Evolutionary conservation across 2,329 filamentous ascomycete genomes (phyloP).

Genomic region (Emergomyces pasteurianus): DNA sequence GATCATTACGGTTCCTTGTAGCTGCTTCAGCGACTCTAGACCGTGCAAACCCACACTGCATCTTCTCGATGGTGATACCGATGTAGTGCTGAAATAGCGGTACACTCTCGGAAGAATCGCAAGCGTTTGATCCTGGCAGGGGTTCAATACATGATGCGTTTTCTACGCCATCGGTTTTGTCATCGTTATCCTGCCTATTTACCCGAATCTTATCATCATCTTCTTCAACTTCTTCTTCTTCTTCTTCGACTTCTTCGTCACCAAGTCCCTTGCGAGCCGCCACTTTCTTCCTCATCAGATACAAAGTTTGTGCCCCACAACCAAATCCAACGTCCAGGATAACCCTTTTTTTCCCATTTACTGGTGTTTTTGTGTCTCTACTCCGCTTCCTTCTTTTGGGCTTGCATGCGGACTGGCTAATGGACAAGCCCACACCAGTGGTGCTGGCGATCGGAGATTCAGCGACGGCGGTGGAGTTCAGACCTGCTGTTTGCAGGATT

Average conservation of each 20-base stretch:
- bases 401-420: not conserved
- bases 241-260: too few relatives aligned
- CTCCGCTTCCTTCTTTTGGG: not conserved
- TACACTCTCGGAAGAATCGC: not conserved
- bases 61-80: conserved; percentile 40
- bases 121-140: not conserved
- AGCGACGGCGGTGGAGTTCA: not conserved
- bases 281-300: conserved; percentile 24
- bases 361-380: not conserved
- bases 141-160: not conserved
- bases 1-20: not conserved
- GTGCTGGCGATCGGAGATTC: not conserved
- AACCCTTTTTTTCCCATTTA: conserved; percentile 4
- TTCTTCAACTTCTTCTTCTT: too few relatives aligned
- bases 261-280: not conserved
- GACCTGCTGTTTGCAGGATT: conserved; percentile 32
- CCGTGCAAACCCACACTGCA: conserved; percentile 32
- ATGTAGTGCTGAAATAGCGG: conserved; percentile 35
- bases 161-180: not conserved
- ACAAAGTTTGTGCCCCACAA: conserved; percentile 46
- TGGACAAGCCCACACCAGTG: not conserved
- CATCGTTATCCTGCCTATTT: not conserved
- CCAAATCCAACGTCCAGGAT: conserved; percentile 46
- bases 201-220: not conserved
- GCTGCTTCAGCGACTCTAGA: conserved; percentile 2